Evolutionary conservation across 768 basidiomycete genomes (phyloP), one percentile per base, ranked within the genome.

Genomic region (Fomitopsis serialis): DNA sequence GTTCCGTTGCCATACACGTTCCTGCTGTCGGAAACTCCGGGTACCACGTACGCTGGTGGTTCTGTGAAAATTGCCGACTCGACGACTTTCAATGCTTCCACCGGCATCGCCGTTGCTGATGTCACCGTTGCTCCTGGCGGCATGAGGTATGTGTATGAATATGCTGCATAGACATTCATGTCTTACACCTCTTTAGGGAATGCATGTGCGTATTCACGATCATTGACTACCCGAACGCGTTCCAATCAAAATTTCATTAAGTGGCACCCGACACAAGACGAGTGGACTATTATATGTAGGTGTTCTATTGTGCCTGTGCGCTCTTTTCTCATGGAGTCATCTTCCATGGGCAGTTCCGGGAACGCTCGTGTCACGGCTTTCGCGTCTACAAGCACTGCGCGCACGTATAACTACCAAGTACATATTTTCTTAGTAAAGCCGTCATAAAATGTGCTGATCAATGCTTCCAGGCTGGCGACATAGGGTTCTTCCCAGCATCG

Each of bases 31-130:
- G 70, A 79, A 48, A 65, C 80, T 15, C 56, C 66, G 0, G 60
- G 74, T 3, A 74, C 70, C 0, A 66, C 68, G 43, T 71, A 74
- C 43, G 71, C 71, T 10, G 84, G 84, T 35, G 85, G 85, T 9
- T 70, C 76, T 3, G 74, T 81, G 56, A 85, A 84, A 63, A 72
- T 84, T 15, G 74, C 82, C 15, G 85, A 87, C 61, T 75, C 76
- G 0, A 67, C 67, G 23, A 73, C 75, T 2, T 87, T 87, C 68
- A 67, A 68, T 22, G 76, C 77, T 9, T 63, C 84, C 2, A 68
- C 75, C 35, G 80, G 75, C 1, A 76, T 85, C 35, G 74, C 78
- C 17, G 78, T 74, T 2, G 84, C 76, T 2, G 81, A 84, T 53
- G 79, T 85, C 2, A 73, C 69, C 2, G 75, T 86, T 25, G 75